Base-by-base conservation (phyloP, 2,329 filamentous ascomycete genomes). In the Massarina eburnea region DNA sequence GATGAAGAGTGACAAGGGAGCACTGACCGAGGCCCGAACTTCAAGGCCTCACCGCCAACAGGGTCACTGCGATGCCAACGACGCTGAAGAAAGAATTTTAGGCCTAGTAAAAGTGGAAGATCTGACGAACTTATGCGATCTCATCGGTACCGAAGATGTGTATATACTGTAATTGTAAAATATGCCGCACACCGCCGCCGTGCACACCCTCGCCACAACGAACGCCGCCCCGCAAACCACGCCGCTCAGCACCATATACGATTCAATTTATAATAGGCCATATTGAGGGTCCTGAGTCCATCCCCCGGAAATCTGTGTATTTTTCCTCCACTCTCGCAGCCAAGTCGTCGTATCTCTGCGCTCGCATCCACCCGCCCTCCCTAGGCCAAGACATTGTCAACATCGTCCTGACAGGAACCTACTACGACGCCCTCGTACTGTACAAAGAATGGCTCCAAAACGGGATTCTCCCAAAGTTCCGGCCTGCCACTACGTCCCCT, bases 371-470 rank as follows among this genome's bases (percentile, higher is more conserved):
- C n/a, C 43, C 42, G 4, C 34, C 41, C 1, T 20, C 30, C 2
- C 30, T 19, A 8, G 19, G 29, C 6, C 15, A 37, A 6, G 19
- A 30, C 12, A 7, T 37, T 12, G 27, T 33, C 20, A 8, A n/a
- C 19, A 2, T 57, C 3, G 34, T 40, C 2, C 39, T 60, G 0
- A 32, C 42, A 2, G 26, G 48, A 10, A 15, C 52, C 2, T 49
- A 58, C 27, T 47, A 51, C 2, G 41, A 41, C 6, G 55, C 49
- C 2, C 54, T 60, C 18, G 46, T 19, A 24, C 26, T 58, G 0
- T 60, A 57, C 35, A 37, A 51, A 2, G 40, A 43, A 9, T 58
- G 48, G 45, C 46, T 60, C 2, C 17, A 29, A 5, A 42, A 22
- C 2, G 45, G 36, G 7, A 9, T 8, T 12, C 10, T 41, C 9